Conservation (phyloP, 768 basidiomycete genomes). For the Clavulina sp. region DNA sequence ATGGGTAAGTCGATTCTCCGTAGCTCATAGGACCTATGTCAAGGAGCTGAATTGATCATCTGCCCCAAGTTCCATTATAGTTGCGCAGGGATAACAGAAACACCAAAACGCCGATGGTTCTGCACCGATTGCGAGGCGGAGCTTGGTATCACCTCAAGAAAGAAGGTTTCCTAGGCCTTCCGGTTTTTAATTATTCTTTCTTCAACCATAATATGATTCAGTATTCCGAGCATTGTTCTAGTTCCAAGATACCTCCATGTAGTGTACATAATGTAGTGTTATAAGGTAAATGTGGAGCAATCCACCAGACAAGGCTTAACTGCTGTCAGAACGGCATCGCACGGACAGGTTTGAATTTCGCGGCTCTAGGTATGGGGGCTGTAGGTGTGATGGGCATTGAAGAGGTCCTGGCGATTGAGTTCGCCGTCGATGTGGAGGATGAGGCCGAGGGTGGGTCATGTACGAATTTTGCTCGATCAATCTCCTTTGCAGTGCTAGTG, state of each 20-base stretch:
- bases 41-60: no score
- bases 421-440: neutral
- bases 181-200: neutral
- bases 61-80: slow-evolving; percentile 13
- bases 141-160: slow-evolving; percentile 1
- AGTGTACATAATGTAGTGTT: neutral
- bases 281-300: neutral
- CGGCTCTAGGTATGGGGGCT: no score
- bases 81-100: slow-evolving; percentile 12
- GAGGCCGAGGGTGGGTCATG: neutral
- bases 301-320: no score
- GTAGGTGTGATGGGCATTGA: no score
- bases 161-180: neutral
- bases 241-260: neutral
- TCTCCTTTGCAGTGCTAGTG: neutral
- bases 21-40: no score
- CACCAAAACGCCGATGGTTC: slow-evolving; percentile 17
- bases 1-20: slow-evolving; percentile 18
- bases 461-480: neutral
- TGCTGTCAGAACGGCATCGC: no score
- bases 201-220: neutral
- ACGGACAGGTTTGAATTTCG: no score
- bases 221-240: neutral
- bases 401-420: no score
- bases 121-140: slow-evolving; percentile 15